Evolutionary conservation across 2,329 filamentous ascomycete genomes (phyloP), one percentile per base, ranked within the genome.

Genomic region (Venturia oleaginea): DNA sequence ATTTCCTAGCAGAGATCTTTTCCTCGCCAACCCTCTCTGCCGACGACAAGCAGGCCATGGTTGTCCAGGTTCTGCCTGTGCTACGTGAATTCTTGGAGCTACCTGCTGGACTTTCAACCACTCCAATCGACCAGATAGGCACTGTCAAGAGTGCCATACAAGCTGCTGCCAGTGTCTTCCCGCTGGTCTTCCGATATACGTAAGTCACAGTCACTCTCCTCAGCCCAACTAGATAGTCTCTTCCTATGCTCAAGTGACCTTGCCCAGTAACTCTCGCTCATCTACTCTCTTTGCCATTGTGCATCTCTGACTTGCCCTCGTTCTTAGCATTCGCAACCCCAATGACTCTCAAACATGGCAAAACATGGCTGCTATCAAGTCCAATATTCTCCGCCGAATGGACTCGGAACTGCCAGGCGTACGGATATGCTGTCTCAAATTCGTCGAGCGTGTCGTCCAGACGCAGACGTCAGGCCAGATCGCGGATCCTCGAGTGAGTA

Each of bases 1-100:
- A 97, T 67, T 99, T 99, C 73, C 81, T 99, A 54, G 92, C 93
- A 65, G 94, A 99, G 79, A 92, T 92, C 2, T 97, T 99, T 78
- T 89, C 94, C 65, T 95, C 91, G 66, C 94, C 95, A n/a, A 86
- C 89, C 27, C 82, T 97, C 70, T 80, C 87, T 24, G 81, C 85
- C 66, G 82, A 87, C 62, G 86, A 90, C 75, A 99, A 97, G 81
- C 91, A 86, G 80, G 86, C 86, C 67, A 81, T 94, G 77, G 86
- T 88, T 69, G 80, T 91, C 66, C 83, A 85, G 66, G 90, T 96
- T 66, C 78, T 99, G 71, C 87, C 91, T 69, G 90, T 88, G 32
- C 76, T 99, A 66, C 77, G 76, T 67, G 74, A 76, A 61, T 80
- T 79, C 66, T 69, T 82, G 65, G 75, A 76, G 57, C 72, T 74